Evolutionary conservation across 2,329 filamentous ascomycete genomes (phyloP).

Genomic region (Lithohypha guttulata): DNA sequence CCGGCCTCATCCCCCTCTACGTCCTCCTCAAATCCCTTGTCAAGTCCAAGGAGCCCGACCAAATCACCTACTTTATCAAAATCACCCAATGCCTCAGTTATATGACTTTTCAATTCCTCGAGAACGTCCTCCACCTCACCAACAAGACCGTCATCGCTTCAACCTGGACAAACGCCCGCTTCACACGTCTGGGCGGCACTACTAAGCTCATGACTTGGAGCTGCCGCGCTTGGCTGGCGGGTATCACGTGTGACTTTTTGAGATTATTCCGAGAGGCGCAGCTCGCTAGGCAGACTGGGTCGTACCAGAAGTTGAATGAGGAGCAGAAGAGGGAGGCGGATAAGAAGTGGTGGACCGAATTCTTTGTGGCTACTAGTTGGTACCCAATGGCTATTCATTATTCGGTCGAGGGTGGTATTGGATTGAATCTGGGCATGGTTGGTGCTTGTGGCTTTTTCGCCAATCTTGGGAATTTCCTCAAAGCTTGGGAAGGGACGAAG

Average conservation of each 20-base stretch:
- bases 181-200: constrained; percentile 46
- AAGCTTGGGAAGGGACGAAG: constrained; percentile 34
- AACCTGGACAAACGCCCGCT: constrained; percentile 28
- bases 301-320: constrained; percentile 8
- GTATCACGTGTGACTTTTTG: constrained; percentile 65
- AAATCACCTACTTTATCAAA: constrained; percentile 36
- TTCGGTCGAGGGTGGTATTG: constrained; percentile 56
- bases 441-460: constrained; percentile 48
- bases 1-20: constrained; percentile 63
- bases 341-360: constrained; percentile 23
- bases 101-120: constrained; percentile 62
- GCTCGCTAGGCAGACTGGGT: constrained; percentile 20
- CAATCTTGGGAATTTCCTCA: constrained; percentile 34
- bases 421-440: constrained; percentile 45
- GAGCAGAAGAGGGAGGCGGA: constrained; percentile 21
- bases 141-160: constrained; percentile 57
- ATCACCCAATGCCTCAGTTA: constrained; percentile 59
- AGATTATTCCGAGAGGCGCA: constrained; percentile 44
- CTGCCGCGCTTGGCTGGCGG: constrained; percentile 67
- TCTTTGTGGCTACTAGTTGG: constrained; percentile 39
- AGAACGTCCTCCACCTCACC: constrained; percentile 72
- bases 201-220: constrained; percentile 58
- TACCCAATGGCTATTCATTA: constrained; percentile 76
- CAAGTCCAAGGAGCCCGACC: constrained; percentile 24
- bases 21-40: constrained; percentile 58